Conservation (phyloP, 306 rosid species). For the Astragalus glycyphyllos region DNA sequence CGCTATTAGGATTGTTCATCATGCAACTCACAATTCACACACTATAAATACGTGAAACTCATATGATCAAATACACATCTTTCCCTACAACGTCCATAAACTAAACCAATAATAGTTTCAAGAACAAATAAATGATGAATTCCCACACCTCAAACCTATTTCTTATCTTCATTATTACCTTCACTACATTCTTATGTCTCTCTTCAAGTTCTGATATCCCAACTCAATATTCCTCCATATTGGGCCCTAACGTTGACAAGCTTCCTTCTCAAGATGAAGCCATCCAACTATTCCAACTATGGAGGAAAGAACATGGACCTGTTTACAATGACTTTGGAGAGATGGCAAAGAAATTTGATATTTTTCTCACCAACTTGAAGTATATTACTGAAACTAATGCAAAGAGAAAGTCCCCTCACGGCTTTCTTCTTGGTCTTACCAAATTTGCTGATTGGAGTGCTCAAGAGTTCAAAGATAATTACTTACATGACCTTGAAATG, state of each 20-base stretch:
- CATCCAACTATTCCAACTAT: conserved; percentile 51
- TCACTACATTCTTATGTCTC: conserved; percentile 37
- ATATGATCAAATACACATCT: neutral
- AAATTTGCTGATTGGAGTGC: conserved; percentile 61
- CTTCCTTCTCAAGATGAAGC: conserved; percentile 50
- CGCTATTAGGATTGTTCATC: neutral
- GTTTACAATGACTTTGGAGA: conserved; percentile 52
- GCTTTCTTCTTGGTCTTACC: conserved; percentile 51
- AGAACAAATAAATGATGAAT: neutral
- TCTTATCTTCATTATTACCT: neutral
- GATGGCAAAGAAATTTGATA: conserved; percentile 54
- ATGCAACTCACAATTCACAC: neutral
- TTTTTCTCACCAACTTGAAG: conserved; percentile 54
- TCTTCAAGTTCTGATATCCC: conserved; percentile 41
- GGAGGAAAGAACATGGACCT: conserved; percentile 55
- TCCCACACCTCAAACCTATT: conserved; percentile 9
- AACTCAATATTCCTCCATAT: conserved; percentile 47
- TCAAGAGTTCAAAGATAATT: conserved; percentile 46
- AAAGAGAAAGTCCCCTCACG: conserved; percentile 28
- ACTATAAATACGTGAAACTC: conserved; percentile 10
- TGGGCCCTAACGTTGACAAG: conserved; percentile 40
- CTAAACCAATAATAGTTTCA: neutral
- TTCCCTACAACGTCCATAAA: neutral
- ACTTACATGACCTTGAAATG: conserved; percentile 4
- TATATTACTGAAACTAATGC: conserved; percentile 50